Evolutionary conservation across 2,329 filamentous ascomycete genomes (phyloP).

Genomic region (Alternaria tenuissima): DNA sequence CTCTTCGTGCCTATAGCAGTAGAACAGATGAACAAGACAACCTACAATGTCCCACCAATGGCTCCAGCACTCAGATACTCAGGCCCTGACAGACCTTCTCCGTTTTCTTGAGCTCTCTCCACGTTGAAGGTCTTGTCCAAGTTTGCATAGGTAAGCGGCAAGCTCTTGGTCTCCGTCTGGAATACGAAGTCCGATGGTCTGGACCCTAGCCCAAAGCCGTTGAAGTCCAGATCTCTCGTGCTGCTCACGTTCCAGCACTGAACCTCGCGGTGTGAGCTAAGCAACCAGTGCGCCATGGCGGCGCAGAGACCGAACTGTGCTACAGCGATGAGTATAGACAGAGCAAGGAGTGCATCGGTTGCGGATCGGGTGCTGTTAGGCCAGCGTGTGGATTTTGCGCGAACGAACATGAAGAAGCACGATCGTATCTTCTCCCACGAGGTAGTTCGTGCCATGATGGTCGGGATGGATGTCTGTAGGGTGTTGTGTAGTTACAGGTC

Average conservation of each 20-base stretch:
- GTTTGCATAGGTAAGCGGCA: constrained; percentile 7
- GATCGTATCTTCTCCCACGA: not conserved
- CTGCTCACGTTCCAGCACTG: not conserved
- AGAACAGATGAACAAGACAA: not conserved
- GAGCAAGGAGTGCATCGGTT: not conserved
- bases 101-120: not conserved
- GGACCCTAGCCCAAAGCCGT: not conserved
- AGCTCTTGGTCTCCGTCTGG: not conserved
- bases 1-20: not conserved
- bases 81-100: not conserved
- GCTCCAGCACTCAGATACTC: not conserved
- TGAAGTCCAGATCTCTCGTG: not conserved
- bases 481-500: not conserved
- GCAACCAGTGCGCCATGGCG: not conserved
- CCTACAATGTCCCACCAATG: not conserved
- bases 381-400: constrained; percentile 11
- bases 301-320: constrained; percentile 2
- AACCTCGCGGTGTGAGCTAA: not conserved
- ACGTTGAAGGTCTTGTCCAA: not conserved
- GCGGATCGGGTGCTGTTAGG: not conserved
- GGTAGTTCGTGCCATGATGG: constrained; percentile 7
- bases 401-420: not conserved
- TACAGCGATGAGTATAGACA: constrained; percentile 1
- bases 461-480: not conserved
- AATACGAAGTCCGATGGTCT: not conserved